Conservation (phyloP, 2,329 filamentous ascomycete species). For the Botryotinia globosa region DNA sequence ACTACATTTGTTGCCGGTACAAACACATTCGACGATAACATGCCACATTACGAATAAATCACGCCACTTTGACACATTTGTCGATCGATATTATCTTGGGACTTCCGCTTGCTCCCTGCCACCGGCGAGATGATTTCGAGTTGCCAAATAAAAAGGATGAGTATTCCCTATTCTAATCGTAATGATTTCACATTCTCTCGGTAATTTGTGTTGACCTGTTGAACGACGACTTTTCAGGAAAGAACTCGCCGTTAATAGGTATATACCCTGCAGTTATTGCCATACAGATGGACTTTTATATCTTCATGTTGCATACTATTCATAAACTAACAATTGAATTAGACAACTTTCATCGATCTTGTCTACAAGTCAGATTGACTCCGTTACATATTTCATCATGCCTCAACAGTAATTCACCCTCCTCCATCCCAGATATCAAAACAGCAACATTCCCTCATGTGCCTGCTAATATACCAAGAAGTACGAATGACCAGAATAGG, state of each 20-base stretch:
- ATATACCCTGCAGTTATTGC: neutral
- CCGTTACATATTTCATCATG: neutral
- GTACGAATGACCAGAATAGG: neutral
- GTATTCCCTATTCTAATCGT: neutral
- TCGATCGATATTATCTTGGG: neutral
- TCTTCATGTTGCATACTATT: accelerated
- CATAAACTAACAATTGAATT: neutral
- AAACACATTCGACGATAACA: slow-evolving; percentile 2
- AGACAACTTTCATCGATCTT: neutral
- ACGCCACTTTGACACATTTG: slow-evolving; percentile 14
- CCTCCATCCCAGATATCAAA: neutral
- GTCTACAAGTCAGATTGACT: no score
- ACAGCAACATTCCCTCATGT: neutral
- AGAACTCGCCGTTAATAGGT: neutral
- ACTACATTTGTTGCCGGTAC: neutral
- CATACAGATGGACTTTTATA: accelerated
- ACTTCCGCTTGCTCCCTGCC: neutral
- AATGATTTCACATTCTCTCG: neutral
- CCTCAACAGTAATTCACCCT: neutral
- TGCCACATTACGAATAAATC: slow-evolving; percentile 14
- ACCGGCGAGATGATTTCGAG: neutral
- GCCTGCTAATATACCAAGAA: neutral
- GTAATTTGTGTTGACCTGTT: neutral
- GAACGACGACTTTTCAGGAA: neutral
- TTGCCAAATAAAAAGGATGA: neutral